phyloP scores from a whole-genome alignment of 768 basidiomycete species.

The Crucibulum laeve region DNA sequence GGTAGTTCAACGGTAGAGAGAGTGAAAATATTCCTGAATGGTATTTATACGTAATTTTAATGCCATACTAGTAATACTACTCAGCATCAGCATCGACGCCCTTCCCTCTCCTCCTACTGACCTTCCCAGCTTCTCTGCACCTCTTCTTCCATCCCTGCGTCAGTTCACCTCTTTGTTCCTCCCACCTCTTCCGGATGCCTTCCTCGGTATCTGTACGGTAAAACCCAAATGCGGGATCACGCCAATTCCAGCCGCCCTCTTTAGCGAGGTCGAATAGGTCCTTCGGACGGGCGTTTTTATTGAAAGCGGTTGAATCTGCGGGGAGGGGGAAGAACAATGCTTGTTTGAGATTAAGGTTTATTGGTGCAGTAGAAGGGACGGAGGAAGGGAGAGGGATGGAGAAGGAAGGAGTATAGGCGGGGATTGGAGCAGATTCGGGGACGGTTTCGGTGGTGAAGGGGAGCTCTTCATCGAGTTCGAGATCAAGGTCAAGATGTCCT shows the following conservation, averaged over 20 bases:
- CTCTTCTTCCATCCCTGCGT: conserved; percentile 77
- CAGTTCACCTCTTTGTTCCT: conserved; percentile 59
- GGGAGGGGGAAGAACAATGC: conserved; percentile 62
- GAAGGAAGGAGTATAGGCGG: conserved; percentile 6
- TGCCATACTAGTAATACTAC: no score
- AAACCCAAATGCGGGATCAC: conserved; percentile 36
- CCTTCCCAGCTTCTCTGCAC: conserved; percentile 71
- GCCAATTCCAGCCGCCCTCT: conserved; percentile 47
- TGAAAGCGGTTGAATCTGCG: conserved; percentile 10
- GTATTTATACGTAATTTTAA: no score
- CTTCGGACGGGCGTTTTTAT: conserved; percentile 29
- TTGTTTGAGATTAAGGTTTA: conserved; percentile 46
- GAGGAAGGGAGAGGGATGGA: conserved; percentile 8
- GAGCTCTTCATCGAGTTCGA: conserved; percentile 62
- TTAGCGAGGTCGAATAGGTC: conserved; percentile 46
- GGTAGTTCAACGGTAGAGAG: no score
- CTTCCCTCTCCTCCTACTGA: conserved; percentile 47
- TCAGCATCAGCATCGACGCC: conserved; percentile 27
- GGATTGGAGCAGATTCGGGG: conserved; percentile 3
- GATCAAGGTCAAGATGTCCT: conserved; percentile 67
- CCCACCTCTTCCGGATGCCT: conserved; percentile 69
- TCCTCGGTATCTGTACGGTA: conserved; percentile 47
- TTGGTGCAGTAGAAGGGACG: conserved; percentile 13
- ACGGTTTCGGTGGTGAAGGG: conserved; percentile 19
- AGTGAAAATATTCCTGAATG: no score